Evolutionary conservation across 768 basidiomycete genomes (phyloP), one percentile per base, ranked within the genome.

Genomic region (Lentinula detonsa): DNA sequence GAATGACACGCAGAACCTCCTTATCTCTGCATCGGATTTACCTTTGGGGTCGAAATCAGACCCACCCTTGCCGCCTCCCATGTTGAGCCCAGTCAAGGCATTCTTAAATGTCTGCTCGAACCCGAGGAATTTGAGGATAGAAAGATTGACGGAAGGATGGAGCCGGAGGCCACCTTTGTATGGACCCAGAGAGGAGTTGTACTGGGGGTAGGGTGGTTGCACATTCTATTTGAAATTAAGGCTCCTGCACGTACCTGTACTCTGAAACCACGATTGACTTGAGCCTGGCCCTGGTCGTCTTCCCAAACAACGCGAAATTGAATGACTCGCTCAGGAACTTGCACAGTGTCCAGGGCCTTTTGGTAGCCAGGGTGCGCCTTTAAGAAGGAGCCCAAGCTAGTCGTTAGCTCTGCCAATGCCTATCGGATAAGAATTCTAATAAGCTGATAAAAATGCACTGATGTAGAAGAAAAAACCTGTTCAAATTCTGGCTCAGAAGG

Each of bases 101-200:
- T 91, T 89, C 75, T 89, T 89, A 82, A 89, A 89, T 63, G 81
- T 85, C 72, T 91, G 88, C 74, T 91, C 88, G 74, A 89, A 88
- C 49, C 88, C 88, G 65, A 91, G 82, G 85, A 91, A 91, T 71
- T 91, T 91, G 73, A 91, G 82, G 76, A 91, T 89, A 66, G 86
- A 87, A 42, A 91, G 81, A 77, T 89, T 90, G 75, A 91, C 88
- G 57, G 85, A 83, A 63, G 87, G 87, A 78, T 90, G 88, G 56
- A 91, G 81, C 65, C 88, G 85, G 66, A 90, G 83, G 73, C 88
- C 88, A 63, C 88, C 88, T 73, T 88, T 87, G 80, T 88, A 88
- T 46, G 88, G 88, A 59, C 88, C 88, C 34, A 91, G 80, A 31
- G 86, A 86, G 50, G 87, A 89, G 80, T 87, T 88, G 78, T 85